Evolutionary conservation across 140 eudicot species (phyloP), one percentile per base, ranked within the genome.

Genomic region (Eryngium alpinum): DNA sequence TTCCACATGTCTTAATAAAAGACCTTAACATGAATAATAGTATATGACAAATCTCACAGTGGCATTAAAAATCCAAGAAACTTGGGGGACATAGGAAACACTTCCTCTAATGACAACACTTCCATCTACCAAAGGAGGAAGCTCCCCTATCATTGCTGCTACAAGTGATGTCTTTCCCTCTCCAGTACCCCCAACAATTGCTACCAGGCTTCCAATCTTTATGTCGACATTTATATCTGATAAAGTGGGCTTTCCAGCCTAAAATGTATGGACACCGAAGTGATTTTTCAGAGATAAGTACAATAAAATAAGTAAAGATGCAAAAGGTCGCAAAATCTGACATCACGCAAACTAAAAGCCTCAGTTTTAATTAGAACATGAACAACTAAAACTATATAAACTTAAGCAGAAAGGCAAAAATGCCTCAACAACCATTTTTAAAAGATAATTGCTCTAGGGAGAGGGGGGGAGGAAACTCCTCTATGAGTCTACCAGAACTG

Each of bases 61-160:
- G 73, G 99, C 97, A 87, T 94, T 94, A 83, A 92, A 94, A 62
- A 94, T 94, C 97, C 99, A 94, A 21, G 99, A 94, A 89, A 94
- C 80, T 87, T 94, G 99, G 51, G 99, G 97, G 71, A 94, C 97
- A 84, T 88, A 94, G 76, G 99, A 97, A 85, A 87, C 89, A 1
- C 89, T 86, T 86, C 99, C 99, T 88, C 99, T 89, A 66, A 92
- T 86, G 77, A 90, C 86, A 73, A 91, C 97, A 81, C 83, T 87
- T 49, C 90, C 60, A 80, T 84, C 88, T 81, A 85, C 88, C 79
- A 80, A 75, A 76, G 97, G 86, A 82, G 99, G 97, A 90, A 94
- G 90, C 83, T 94, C 99, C 34, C 97, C 97, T 25, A 94, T 93
- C 99, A 94, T 94, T 84, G 99, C 99, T 71, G 99, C 90, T 57